These are phyloP conservation scores for Exidia glandulosa DNA, from an alignment of 768 basidiomycete genomes.

Conservation along the genomic window DNA sequence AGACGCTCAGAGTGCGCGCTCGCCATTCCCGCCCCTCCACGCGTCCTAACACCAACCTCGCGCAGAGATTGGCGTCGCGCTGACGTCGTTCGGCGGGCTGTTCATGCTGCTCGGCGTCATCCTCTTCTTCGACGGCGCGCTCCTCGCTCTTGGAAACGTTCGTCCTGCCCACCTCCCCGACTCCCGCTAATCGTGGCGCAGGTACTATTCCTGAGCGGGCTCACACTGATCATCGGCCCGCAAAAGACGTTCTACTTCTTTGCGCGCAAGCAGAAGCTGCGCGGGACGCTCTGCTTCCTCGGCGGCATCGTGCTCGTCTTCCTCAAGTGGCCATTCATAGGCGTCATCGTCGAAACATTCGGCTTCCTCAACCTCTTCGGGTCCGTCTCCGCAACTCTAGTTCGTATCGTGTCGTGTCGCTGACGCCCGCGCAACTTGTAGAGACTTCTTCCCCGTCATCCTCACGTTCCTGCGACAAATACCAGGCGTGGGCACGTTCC, in stretches of 20 bases:
- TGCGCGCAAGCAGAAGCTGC: conserved; percentile 86
- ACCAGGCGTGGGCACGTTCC: conserved; percentile 77
- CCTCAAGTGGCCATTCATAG: conserved; percentile 88
- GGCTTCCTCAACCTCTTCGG: conserved; percentile 97
- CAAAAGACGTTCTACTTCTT: conserved; percentile 98
- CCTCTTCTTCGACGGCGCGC: conserved; percentile 91
- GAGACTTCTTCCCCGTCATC: conserved; percentile 98
- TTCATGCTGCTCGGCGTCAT: conserved; percentile 97
- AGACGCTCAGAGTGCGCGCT: conserved; percentile 35
- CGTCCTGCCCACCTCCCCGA: conserved; percentile 16
- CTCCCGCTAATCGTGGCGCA: conserved; percentile 19
- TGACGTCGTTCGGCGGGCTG: conserved; percentile 87
- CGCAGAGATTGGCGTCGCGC: conserved; percentile 89
- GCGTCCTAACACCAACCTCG: neutral
- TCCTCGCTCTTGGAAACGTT: conserved; percentile 96
- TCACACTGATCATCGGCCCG: conserved; percentile 94
- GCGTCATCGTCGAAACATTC: conserved; percentile 88
- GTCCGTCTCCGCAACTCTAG: conserved; percentile 35
- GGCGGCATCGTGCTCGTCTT: conserved; percentile 90
- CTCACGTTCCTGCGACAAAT: conserved; percentile 93
- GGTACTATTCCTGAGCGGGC: conserved; percentile 89
- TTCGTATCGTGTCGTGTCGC: neutral
- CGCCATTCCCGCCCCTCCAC: neutral
- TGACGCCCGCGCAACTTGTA: conserved; percentile 23
- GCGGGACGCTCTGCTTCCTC: conserved; percentile 81